Base-by-base conservation (phyloP, 1,139 yeast genomes). In the Petasospora rhodanensis region DNA sequence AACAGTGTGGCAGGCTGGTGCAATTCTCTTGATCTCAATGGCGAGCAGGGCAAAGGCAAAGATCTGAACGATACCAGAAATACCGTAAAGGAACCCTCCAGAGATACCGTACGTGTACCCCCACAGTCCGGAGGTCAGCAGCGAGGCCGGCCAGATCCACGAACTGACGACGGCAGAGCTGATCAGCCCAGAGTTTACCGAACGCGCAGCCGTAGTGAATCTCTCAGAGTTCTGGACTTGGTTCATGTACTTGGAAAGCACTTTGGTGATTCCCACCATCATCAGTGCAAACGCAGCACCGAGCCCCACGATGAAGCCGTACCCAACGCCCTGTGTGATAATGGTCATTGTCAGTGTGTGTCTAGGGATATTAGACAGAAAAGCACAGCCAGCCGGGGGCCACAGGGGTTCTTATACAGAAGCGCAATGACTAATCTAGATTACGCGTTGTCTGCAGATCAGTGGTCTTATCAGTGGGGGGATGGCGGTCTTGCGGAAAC, bases 81-180 rank as follows among this genome's bases (percentile, higher is more conserved):
- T 58, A 24, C 79, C 80, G 45, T 37, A 37, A 15, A 37, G 35
- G 14, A 26, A 37, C 1, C 72, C 46, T 16, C 75, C 65, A 21
- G 75, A 76, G 33, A 77, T 78, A 41, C 89, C 89, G 45, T 79
- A 74, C 38, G 67, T 68, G 35, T 63, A 64, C 18, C 58, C 51
- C 64, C 61, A 54, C 8, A 56, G 51, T 10, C 61, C 54, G 7
- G 66, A 56, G 7, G 63, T 57, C 28, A 64, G 49, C 24, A 64
- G 45, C 13, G 68, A 61, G 18, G 64, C 66, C 8, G 68, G 64
- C 68, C 67, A 62, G 13, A 65, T 59, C 69, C 69, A 64, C 9
- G 83, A 74, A 24, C 80, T 31, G n/a, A 63, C 66, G 3, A 62
- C 62, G 14, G 64, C 58, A 8, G 64, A 55, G 14, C 64, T 21